Evolutionary conservation across 2,329 filamentous ascomycete species (phyloP).

Genomic region (Epicoccum sorghinum): DNA sequence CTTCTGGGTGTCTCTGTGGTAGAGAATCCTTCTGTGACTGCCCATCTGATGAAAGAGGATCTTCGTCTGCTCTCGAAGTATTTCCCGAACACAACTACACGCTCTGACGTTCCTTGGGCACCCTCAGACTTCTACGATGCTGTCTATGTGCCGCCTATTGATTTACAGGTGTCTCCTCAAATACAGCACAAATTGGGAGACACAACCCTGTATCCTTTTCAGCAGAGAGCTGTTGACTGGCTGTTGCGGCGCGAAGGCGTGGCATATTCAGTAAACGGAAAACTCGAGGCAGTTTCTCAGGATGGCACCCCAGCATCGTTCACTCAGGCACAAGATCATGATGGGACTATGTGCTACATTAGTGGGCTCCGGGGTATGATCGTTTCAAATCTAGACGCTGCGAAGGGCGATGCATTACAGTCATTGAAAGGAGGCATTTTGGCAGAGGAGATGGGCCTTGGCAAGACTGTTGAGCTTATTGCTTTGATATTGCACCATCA

Average conservation of each 20-base stretch:
- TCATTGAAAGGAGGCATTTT: slow-evolving; percentile 67
- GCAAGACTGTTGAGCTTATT: slow-evolving; percentile 79
- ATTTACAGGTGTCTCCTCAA: slow-evolving; percentile 37
- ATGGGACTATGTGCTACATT: slow-evolving; percentile 58
- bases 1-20: slow-evolving; percentile 34
- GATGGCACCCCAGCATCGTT: slow-evolving; percentile 54
- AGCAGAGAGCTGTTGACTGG: slow-evolving; percentile 73
- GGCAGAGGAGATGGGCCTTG: slow-evolving; percentile 82
- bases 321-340: slow-evolving; percentile 50
- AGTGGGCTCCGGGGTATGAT: slow-evolving; percentile 69
- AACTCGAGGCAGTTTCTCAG: slow-evolving; percentile 18
- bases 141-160: slow-evolving; percentile 64
- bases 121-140: slow-evolving; percentile 71
- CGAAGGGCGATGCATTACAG: slow-evolving; percentile 45
- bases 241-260: slow-evolving; percentile 70
- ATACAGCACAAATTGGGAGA: slow-evolving; percentile 37
- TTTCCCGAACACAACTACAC: slow-evolving; percentile 17
- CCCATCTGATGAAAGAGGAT: slow-evolving; percentile 29
- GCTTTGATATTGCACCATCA: slow-evolving; percentile 70
- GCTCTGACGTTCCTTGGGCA: slow-evolving; percentile 48
- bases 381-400: slow-evolving; percentile 56
- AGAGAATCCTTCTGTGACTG: slow-evolving; percentile 25
- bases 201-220: slow-evolving; percentile 71
- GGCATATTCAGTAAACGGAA: slow-evolving; percentile 46
- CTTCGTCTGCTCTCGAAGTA: slow-evolving; percentile 35